phyloP scores from a whole-genome alignment of 176 grass and related monocot genomes.

The Ensete glaucum region DNA sequence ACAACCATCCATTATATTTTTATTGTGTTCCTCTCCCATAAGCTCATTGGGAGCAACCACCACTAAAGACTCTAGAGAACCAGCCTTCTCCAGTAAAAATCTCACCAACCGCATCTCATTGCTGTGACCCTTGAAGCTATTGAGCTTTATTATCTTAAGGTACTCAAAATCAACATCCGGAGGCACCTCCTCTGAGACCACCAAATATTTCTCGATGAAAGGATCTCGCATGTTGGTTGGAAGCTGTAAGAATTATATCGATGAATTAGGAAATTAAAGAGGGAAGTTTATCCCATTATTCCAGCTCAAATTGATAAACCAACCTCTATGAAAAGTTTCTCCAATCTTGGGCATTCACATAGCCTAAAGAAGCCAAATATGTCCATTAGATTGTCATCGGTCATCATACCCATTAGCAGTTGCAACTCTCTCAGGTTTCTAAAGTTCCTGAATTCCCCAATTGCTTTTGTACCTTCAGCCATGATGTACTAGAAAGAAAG shows the following conservation, averaged over 20 bases:
- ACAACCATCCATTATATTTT: constrained; percentile 23
- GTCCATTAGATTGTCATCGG: constrained; percentile 69
- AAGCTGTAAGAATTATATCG: constrained; percentile 38
- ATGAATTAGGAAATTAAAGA: not conserved
- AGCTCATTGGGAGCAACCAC: constrained; percentile 52
- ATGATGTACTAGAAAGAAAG: constrained; percentile 9
- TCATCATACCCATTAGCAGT: constrained; percentile 71
- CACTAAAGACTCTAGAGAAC: constrained; percentile 39
- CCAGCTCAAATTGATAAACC: not conserved
- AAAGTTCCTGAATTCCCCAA: constrained; percentile 33
- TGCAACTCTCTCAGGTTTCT: constrained; percentile 56
- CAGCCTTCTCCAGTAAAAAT: constrained; percentile 55
- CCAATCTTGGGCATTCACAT: constrained; percentile 44
- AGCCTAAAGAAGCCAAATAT: constrained; percentile 69
- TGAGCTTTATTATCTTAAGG: constrained; percentile 62
- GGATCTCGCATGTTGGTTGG: constrained; percentile 56
- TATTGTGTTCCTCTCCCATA: constrained; percentile 32
- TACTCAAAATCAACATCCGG: constrained; percentile 63
- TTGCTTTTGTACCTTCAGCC: constrained; percentile 19
- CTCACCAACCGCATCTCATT: constrained; percentile 63
- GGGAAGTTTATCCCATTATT: not conserved
- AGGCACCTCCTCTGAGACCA: constrained; percentile 47
- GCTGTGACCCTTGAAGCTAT: constrained; percentile 68
- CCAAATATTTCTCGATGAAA: constrained; percentile 57
- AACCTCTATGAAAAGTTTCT: constrained; percentile 84